Conservation (phyloP, 179 eudicot genomes). For the Spergularia azorica region DNA sequence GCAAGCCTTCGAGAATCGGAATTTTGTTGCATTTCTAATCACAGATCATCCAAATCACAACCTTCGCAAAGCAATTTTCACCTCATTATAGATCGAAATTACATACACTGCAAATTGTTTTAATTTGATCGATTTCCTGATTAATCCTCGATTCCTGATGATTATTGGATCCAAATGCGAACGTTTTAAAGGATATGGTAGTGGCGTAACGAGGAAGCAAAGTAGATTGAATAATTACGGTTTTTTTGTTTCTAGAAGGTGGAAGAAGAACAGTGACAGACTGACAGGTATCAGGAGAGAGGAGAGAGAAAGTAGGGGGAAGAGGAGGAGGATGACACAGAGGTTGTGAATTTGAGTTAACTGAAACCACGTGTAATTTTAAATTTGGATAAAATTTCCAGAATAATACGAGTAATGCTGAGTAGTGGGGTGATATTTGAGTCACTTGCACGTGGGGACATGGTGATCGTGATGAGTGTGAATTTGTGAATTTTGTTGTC, state of each 20-base stretch:
- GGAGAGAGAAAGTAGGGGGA: not conserved
- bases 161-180: not conserved
- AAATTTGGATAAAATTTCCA: too few relatives aligned
- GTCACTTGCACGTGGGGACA: too few relatives aligned
- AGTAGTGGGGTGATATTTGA: too few relatives aligned
- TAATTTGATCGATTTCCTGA: not conserved
- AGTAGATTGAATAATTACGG: not conserved
- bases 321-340: constrained; percentile 13
- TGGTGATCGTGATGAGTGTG: too few relatives aligned
- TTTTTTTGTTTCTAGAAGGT: constrained; percentile 2
- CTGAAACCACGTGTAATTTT: constrained; percentile 18
- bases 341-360: not conserved
- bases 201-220: constrained; percentile 10
- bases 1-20: constrained; percentile 61
- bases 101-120: not conserved
- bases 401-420: too few relatives aligned
- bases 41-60: constrained; percentile 3
- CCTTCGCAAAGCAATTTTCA: not conserved
- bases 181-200: not conserved
- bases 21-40: constrained; percentile 46
- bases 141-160: not conserved
- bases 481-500: too few relatives aligned
- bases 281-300: constrained; percentile 5
- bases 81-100: not conserved
- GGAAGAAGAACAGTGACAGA: constrained; percentile 20